phyloP scores from a whole-genome alignment of 768 basidiomycete species.

The Gyrodon lividus region DNA sequence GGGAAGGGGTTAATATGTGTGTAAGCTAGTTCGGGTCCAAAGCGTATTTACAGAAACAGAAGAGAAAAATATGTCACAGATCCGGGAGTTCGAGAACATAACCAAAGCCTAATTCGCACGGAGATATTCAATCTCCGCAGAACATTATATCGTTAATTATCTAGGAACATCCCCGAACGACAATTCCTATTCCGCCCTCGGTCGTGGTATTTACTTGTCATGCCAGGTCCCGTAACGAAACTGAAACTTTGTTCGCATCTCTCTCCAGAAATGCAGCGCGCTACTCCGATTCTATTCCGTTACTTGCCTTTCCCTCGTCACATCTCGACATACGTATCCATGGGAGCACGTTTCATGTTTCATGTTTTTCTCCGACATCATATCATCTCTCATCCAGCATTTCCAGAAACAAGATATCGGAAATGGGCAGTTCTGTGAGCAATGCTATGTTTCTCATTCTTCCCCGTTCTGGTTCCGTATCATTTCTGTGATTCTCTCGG shows the following conservation, averaged over 20 bases:
- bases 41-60: conserved; percentile 38
- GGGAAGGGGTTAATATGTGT: conserved; percentile 34
- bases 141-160: conserved; percentile 27
- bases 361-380: conserved; percentile 9
- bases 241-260: conserved; percentile 17
- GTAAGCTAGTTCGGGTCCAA: conserved; percentile 37
- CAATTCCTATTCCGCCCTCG: conserved; percentile 18
- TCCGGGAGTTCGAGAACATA: conserved; percentile 40
- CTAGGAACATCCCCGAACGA: conserved; percentile 33
- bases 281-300: no score
- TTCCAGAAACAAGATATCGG: conserved; percentile 35
- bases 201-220: conserved; percentile 15
- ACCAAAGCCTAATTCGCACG: conserved; percentile 37
- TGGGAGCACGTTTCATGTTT: conserved; percentile 22
- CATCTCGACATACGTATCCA: conserved; percentile 18
- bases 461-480: conserved; percentile 18
- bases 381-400: conserved; percentile 17
- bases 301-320: not conserved
- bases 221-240: no score
- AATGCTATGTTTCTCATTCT: conserved; percentile 25
- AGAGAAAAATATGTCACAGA: conserved; percentile 42
- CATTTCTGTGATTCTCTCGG: conserved; percentile 28
- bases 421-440: conserved; percentile 31
- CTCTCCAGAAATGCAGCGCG: not conserved
- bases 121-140: conserved; percentile 34